Percentiles rank a stretch among this genome's conserved stretches.
Evolutionary conservation across 1,284 basidiomycete species (phyloP).

Genomic region (Trichosporon faecale): DNA sequence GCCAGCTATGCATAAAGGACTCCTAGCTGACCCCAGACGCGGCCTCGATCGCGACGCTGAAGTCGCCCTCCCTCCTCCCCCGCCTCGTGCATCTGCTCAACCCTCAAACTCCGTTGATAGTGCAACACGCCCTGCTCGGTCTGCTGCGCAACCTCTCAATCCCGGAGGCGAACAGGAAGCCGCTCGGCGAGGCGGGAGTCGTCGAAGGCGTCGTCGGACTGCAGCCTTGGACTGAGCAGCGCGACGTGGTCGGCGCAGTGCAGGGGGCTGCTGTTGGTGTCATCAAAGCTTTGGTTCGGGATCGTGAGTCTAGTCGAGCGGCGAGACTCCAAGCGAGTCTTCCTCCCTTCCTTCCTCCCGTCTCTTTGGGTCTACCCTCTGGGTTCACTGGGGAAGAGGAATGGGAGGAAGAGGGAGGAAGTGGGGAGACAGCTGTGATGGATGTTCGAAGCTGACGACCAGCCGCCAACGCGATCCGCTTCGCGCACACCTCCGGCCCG

Average conservation of each 20-base stretch:
- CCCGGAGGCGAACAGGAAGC: slow-evolving; percentile 60
- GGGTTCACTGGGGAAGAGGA: too few species aligned
- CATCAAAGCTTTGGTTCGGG: slow-evolving; percentile 68
- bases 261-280: slow-evolving; percentile 85
- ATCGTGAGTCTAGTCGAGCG: background rate
- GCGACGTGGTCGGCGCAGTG: slow-evolving; percentile 76
- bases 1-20: background rate
- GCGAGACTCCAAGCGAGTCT: too few species aligned
- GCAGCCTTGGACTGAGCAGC: slow-evolving; percentile 66
- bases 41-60: slow-evolving; percentile 6
- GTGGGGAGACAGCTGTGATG: background rate
- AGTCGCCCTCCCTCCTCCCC: slow-evolving; percentile 14
- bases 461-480: slow-evolving; percentile 20
- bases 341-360: too few species aligned
- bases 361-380: too few species aligned
- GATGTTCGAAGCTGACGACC: slow-evolving; percentile 12
- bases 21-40: slow-evolving; percentile 17
- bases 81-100: slow-evolving; percentile 58
- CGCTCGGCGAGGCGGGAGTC: slow-evolving; percentile 64
- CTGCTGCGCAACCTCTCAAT: slow-evolving; percentile 81
- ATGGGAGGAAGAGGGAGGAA: too few species aligned
- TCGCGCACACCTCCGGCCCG: slow-evolving; percentile 23
- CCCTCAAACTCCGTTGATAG: slow-evolving; percentile 62
- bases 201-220: slow-evolving; percentile 64
- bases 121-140: slow-evolving; percentile 79